Base-by-base conservation (phyloP, 2,329 filamentous ascomycete genomes). In the Aaosphaeria pasadenensis region DNA sequence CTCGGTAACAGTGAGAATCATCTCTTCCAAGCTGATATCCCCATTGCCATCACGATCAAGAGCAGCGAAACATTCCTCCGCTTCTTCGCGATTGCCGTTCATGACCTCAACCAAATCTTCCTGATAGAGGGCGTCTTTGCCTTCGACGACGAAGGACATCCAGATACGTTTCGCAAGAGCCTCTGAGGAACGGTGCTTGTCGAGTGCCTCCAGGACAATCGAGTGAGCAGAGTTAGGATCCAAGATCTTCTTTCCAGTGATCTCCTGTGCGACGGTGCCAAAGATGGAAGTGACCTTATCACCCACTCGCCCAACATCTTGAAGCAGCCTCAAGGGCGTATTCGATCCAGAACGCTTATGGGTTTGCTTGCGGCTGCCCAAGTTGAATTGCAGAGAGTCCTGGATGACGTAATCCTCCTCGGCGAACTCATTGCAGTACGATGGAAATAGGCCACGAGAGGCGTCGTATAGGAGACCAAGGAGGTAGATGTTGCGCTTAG, bases 121-220 rank as follows among this genome's bases (percentile, higher is more conserved):
- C 6, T 81, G 71, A 57, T 82, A 89, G 6, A 99, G 77, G 0
- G 86, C 77, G 38, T 96, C 89, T 49, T 85, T 85, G 59, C 90
- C 91, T 71, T 97, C 92, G 4, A 94, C 84, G 1, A 96, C 94
- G 66, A 96, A 95, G 1, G 91, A 96, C 89, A 96, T 95, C 94
- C 94, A 97, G 53, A 97, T 86, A 62, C 94, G 87, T 57, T 84
- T 87, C n/a, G 89, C 91, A 49, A 97, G 76, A n/a, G 94, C 94
- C 68, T 97, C 91, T 0, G 91, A 89, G 5, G 90, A 88, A 50
- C 81, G 79, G 39, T 82, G 84, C 73, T 90, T 92, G 71, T 96
- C 91, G 31, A 97, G 78, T 6, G 92, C 94, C 66, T 95, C 85
- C 9, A 95, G 78, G 5, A 97, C 90, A 43, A 97, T 84, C 0